Evolutionary conservation across 257 asterid genomes (phyloP).

Genomic region (Echites panduratus): DNA sequence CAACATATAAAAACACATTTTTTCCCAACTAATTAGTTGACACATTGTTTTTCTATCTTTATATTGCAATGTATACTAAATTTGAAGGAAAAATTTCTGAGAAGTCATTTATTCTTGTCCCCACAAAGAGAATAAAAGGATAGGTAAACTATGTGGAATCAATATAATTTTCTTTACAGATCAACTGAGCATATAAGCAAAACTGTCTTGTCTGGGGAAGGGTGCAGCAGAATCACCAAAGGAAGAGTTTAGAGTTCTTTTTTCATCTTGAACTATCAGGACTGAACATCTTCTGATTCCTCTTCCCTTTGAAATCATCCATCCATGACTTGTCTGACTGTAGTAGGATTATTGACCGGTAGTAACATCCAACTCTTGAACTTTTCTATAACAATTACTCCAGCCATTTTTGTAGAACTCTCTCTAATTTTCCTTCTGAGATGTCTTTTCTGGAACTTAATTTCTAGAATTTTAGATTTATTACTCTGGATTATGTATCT

Average conservation of each 20-base stretch:
- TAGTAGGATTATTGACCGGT: no score
- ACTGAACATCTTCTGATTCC: neutral
- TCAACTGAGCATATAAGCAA: neutral
- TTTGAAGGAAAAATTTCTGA: no score
- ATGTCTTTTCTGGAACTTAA: neutral
- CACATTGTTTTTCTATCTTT: neutral
- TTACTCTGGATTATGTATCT: neutral
- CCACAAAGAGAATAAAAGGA: neutral
- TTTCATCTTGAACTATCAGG: neutral
- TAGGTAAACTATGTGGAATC: no score
- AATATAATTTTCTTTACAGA: neutral
- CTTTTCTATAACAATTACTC: neutral
- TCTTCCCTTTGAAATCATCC: no score
- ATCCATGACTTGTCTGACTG: no score
- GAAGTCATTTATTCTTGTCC: neutral
- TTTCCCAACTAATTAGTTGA: no score
- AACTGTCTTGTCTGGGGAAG: neutral
- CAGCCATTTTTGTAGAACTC: neutral
- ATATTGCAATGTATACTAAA: neutral
- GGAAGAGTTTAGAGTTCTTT: neutral
- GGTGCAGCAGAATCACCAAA: neutral
- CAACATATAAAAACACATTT: neutral
- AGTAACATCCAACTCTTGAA: neutral
- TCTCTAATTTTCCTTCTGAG: neutral
- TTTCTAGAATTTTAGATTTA: neutral